Percentiles rank a stretch among this genome's conserved stretches.
Evolutionary conservation across 2,329 filamentous ascomycete genomes (phyloP).

Genomic region (Cordyceps militaris): DNA sequence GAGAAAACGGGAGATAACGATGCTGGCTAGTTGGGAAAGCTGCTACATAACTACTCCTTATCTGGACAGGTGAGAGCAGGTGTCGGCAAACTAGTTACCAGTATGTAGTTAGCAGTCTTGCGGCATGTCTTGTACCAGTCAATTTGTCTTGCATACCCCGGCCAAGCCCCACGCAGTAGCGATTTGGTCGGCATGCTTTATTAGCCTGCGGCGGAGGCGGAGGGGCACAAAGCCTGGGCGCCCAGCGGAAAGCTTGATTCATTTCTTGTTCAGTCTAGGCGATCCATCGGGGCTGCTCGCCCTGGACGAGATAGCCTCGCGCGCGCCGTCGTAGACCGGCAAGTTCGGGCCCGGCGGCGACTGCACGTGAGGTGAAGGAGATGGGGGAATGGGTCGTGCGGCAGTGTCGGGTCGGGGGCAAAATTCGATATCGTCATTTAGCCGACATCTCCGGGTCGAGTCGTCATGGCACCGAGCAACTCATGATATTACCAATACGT

Average conservation of each 20-base stretch:
- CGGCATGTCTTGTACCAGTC: background rate
- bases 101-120: background rate
- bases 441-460: background rate
- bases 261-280: conserved; percentile 11
- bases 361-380: background rate
- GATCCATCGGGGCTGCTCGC: background rate
- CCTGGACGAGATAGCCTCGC: background rate
- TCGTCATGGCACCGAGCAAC: background rate
- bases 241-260: conserved; percentile 17
- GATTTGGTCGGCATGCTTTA: conserved; percentile 10
- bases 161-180: conserved; percentile 12
- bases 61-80: background rate
- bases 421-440: background rate
- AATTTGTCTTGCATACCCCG: conserved; percentile 6
- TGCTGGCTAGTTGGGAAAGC: background rate
- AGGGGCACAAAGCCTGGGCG: conserved; percentile 15
- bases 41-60: background rate
- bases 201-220: conserved; percentile 11
- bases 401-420: background rate
- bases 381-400: background rate
- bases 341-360: background rate
- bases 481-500: background rate
- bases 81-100: background rate
- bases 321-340: background rate
- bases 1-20: background rate